Evolutionary conservation across 129 eudicot species (phyloP).

Genomic region (Artemisia tridentata): DNA sequence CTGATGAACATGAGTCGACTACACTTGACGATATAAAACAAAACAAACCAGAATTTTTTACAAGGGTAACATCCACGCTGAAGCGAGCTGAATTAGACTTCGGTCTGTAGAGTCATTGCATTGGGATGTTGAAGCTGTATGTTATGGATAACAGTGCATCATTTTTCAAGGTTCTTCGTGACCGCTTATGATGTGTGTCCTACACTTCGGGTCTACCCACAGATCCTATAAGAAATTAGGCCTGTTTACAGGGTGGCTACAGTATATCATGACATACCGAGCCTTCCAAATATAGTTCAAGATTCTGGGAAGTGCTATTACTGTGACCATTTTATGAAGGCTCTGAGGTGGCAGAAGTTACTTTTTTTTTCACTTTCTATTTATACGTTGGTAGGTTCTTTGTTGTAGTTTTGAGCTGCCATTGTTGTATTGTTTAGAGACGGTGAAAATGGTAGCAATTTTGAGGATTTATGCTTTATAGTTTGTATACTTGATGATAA

Average conservation of each 20-base stretch:
- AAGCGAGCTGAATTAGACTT: constrained; percentile 75
- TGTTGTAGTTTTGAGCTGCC: constrained; percentile 22
- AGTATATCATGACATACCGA: not conserved
- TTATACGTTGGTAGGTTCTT: not conserved
- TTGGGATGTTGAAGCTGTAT: constrained; percentile 8
- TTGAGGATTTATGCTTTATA: not conserved
- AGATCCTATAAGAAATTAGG: constrained; percentile 1
- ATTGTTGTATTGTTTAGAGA: constrained; percentile 18
- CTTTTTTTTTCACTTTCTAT: not conserved
- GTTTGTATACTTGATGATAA: constrained; percentile 8
- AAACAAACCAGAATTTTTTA: constrained; percentile 63
- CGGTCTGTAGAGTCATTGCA: constrained; percentile 34
- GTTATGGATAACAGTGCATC: not conserved
- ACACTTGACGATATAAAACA: constrained; percentile 73
- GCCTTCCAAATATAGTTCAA: not conserved
- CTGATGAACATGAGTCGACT: constrained; percentile 80
- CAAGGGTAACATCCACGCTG: constrained; percentile 63
- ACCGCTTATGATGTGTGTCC: not conserved
- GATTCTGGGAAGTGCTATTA: not conserved
- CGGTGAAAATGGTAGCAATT: not conserved
- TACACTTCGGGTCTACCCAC: not conserved
- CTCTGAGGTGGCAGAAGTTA: constrained; percentile 1
- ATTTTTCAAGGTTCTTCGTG: constrained; percentile 1
- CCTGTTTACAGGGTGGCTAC: not conserved
- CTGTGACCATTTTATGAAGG: not conserved